These are phyloP conservation scores for Cutaneotrichosporon spelunceum DNA, from an alignment of 1,284 basidiomycete genomes.

Conservation along the genomic window DNA sequence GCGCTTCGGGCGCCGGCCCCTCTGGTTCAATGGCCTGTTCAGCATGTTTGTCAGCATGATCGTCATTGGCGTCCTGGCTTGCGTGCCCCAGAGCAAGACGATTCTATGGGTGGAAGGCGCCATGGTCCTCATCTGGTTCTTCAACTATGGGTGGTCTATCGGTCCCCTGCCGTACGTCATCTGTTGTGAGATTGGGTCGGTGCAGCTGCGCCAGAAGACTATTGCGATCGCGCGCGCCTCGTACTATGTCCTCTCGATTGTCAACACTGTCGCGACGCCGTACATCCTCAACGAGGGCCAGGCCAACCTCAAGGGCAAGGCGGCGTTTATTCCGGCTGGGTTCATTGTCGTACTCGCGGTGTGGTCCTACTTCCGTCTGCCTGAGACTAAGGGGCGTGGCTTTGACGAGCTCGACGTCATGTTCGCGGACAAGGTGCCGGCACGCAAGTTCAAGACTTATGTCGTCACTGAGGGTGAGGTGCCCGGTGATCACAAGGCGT, in stretches of 20 bases:
- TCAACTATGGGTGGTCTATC: conserved; percentile 31
- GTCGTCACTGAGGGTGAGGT: background rate
- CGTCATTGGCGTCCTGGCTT: conserved; percentile 48
- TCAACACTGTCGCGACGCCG: conserved; percentile 15
- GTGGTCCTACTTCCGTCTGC: conserved; percentile 43
- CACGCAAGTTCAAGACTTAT: conserved; percentile 9
- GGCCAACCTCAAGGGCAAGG: conserved; percentile 22
- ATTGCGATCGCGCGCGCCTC: conserved; percentile 52
- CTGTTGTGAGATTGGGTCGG: conserved; percentile 51
- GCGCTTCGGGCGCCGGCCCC: conserved; percentile 42
- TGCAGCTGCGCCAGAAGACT: conserved; percentile 53
- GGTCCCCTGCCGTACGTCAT: conserved; percentile 36
- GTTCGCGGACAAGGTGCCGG: conserved; percentile 27
- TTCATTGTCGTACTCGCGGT: conserved; percentile 25
- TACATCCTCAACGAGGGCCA: conserved; percentile 23
- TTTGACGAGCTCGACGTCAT: conserved; percentile 48
- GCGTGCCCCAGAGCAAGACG: conserved; percentile 21
- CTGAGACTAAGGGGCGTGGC: conserved; percentile 49
- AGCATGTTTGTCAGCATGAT: conserved; percentile 49
- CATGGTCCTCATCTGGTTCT: conserved; percentile 27
- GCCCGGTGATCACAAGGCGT: background rate
- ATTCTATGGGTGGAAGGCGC: conserved; percentile 18
- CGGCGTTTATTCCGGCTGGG: conserved; percentile 43
- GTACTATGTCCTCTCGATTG: conserved; percentile 47
- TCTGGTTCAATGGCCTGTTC: conserved; percentile 52